Conservation (phyloP, 2,329 filamentous ascomycete genomes). For the Monosporascus sp. region DNA sequence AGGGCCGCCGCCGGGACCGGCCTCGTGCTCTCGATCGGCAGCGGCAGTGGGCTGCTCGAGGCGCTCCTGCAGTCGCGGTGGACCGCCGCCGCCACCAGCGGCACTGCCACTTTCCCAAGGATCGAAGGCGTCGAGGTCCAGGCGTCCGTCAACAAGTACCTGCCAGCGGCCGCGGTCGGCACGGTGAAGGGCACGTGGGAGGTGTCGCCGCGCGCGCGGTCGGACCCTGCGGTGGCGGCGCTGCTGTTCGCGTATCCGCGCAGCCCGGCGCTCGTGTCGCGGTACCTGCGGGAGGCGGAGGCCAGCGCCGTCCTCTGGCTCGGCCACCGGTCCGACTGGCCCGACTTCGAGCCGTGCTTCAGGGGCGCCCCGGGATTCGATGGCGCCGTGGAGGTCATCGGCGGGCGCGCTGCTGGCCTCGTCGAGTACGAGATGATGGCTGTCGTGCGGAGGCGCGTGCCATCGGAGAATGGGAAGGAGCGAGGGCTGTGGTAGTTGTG, state of each 20-base stretch:
- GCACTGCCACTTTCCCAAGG: neutral
- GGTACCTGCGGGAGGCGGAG: neutral
- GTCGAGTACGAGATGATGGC: neutral
- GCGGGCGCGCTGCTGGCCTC: neutral
- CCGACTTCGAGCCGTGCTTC: neutral
- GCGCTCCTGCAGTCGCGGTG: constrained; percentile 14
- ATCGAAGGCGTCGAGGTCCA: neutral
- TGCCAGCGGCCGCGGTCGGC: neutral
- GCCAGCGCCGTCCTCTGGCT: neutral
- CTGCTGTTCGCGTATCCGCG: neutral
- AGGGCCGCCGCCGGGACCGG: neutral
- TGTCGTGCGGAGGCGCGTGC: neutral
- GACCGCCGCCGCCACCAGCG: neutral
- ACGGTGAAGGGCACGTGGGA: neutral
- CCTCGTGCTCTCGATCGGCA: constrained; percentile 22
- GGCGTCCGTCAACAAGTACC: neutral
- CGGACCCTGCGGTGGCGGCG: neutral
- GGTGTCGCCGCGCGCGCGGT: neutral
- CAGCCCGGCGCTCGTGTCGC: neutral
- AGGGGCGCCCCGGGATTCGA: neutral
- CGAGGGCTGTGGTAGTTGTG: no score
- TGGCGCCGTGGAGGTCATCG: neutral
- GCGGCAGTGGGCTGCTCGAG: constrained; percentile 26
- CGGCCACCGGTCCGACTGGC: neutral
- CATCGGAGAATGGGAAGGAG: no score